Base-by-base conservation (phyloP, 495 filamentous ascomycete species). In the Xylaria curta region DNA sequence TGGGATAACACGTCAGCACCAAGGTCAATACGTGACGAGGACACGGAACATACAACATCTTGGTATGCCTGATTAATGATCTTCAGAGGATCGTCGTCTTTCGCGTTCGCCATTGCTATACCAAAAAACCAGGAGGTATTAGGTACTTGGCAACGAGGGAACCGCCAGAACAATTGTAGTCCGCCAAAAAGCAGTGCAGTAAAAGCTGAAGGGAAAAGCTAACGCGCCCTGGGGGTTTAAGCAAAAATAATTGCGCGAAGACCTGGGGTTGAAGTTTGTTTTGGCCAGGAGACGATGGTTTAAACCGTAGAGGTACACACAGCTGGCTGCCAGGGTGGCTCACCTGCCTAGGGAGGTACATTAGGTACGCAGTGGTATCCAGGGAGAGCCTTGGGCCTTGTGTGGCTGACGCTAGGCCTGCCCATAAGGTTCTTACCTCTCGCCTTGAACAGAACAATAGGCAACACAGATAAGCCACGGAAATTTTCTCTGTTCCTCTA, bases 41-140 rank as follows among this genome's bases (percentile, higher is more conserved):
- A n/a, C 47, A 31, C 7, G 12, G 19, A 51, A 21, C 85, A 76
- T 73, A 87, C 85, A 70, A 87, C 79, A 51, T 83, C 84, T 68
- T 83, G 84, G 66, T 86, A 77, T 75, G 83, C 81, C 44, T 81
- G 76, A 68, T 85, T 80, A 28, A 87, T 73, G 42, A 78, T 68
- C 62, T 86, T 81, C 28, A 87, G 66, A 69, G 84, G 76, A 12
- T 78, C 68, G 46, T 75, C 76, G 49, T 76, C 76, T 53, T 73
- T 82, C 36, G 73, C 70, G 54, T 75, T 72, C 6, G 83, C 76
- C 85, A 86, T 87, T 15, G 62, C 28, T 42, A 53, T 24, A 46
- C n/a, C 24, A 17, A 44, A 17, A 44, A 17, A 6, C 19, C n/a
- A 24, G 47, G 47, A 15, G 51, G 51, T n/a, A 13, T 46, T 17